phyloP scores from a whole-genome alignment of 2,329 filamentous ascomycete species.

The Neocucurbitaria cava region DNA sequence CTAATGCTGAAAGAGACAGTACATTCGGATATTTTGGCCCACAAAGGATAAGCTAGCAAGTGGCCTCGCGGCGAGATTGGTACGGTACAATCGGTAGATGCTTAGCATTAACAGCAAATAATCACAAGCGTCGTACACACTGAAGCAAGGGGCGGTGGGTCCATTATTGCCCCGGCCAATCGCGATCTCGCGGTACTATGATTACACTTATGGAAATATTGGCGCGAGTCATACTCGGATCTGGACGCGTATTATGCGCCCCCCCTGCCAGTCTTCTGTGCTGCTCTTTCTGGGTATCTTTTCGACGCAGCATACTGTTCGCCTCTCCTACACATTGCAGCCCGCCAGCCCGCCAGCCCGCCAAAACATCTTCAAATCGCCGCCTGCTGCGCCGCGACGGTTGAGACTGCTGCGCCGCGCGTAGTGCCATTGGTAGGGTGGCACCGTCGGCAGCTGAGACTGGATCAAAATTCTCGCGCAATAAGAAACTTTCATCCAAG shows the following conservation, averaged over 20 bases:
- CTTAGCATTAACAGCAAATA: slow-evolving; percentile 34
- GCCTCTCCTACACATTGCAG: slow-evolving; percentile 26
- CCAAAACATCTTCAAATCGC: slow-evolving; percentile 6
- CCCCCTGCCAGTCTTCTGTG: slow-evolving; percentile 20
- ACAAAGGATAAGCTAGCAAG: slow-evolving; percentile 6
- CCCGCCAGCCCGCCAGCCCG: too few relatives aligned
- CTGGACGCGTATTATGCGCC: slow-evolving; percentile 30
- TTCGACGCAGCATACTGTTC: slow-evolving; percentile 20
- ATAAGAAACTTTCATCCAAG: slow-evolving; percentile 37
- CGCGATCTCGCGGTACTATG: slow-evolving; percentile 30
- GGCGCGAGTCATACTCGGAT: slow-evolving; percentile 32
- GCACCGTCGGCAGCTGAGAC: slow-evolving; percentile 33
- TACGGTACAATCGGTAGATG: slow-evolving; percentile 18
- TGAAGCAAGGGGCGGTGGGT: slow-evolving; percentile 34
- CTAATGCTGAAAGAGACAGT: slow-evolving; percentile 17
- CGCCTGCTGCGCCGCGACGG: not conserved
- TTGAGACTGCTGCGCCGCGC: not conserved
- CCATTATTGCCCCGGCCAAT: slow-evolving; percentile 30
- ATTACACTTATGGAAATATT: slow-evolving; percentile 32
- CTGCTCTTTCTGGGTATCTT: slow-evolving; percentile 24
- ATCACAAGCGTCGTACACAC: slow-evolving; percentile 34
- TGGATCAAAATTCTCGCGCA: slow-evolving; percentile 32
- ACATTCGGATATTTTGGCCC: slow-evolving; percentile 31
- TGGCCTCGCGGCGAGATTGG: slow-evolving; percentile 1
- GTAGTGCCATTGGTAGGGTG: slow-evolving; percentile 15